phyloP scores from a whole-genome alignment of 2,329 filamentous ascomycete genomes.

The Pseudogymnoascus sp. region DNA sequence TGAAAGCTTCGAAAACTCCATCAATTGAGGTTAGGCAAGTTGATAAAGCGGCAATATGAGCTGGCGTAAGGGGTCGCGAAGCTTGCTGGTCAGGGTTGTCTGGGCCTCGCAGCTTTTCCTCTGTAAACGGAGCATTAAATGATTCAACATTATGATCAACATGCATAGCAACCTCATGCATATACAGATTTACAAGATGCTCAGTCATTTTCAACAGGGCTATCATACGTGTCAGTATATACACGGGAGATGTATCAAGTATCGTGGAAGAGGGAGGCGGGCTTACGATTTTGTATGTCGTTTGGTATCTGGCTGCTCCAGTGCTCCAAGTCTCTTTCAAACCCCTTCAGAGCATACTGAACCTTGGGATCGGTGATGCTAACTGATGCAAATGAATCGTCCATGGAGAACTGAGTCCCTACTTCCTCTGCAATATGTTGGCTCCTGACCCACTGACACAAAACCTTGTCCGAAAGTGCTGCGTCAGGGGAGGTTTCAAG shows the following conservation, averaged over 20 bases:
- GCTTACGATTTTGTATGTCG: constrained; percentile 27
- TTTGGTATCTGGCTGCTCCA: constrained; percentile 37
- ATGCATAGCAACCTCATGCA: constrained; percentile 52
- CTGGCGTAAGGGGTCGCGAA: constrained; percentile 21
- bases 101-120: constrained; percentile 20
- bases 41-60: constrained; percentile 44
- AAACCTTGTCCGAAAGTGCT: constrained; percentile 30
- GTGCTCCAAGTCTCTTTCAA: constrained; percentile 43
- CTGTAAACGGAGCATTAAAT: constrained; percentile 33
- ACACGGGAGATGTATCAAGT: constrained; percentile 7
- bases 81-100: constrained; percentile 12
- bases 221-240: constrained; percentile 18
- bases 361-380: constrained; percentile 47
- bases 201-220: constrained; percentile 43
- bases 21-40: constrained; percentile 46
- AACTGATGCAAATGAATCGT: constrained; percentile 32
- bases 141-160: constrained; percentile 47
- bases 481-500: constrained; percentile 35
- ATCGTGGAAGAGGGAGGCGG: constrained; percentile 5
- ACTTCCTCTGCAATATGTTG: constrained; percentile 48
- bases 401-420: constrained; percentile 47
- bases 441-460: constrained; percentile 36
- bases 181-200: constrained; percentile 45
- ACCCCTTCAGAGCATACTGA: constrained; percentile 44
- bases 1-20: constrained; percentile 43